Evolutionary conservation across 352 stramenopile genomes (phyloP), one percentile per base, ranked within the genome.

Genomic region (Phytopythium helicoides): DNA sequence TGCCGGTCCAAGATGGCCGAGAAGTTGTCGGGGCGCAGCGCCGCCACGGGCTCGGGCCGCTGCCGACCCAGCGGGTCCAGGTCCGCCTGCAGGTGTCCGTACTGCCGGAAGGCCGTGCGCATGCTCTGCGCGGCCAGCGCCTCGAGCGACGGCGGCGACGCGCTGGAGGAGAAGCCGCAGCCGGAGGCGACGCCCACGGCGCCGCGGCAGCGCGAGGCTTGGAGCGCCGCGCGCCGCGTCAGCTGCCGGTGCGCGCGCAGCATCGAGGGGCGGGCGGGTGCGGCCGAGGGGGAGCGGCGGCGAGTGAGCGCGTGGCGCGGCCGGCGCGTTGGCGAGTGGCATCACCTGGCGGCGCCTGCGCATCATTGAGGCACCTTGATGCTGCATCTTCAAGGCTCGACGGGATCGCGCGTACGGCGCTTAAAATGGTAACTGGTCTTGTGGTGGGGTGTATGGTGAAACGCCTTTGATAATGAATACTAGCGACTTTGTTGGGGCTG

Each of bases 31-130:
- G 65, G 36, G 0, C 62, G 47, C 18, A 93, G 64, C 11, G 71
- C 66, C 10, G 61, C 46, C 5, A 89, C 68, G 1, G 54, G 33
- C 16, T 57, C 36, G 44, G 56, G 56, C 34, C 53, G 57, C 44
- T 76, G 64, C 57, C 87, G 52, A 12, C 60, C 34, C 12, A 94
- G 56, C 4, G 83, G 83, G 19, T 94, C 81, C 14, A 91, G 57
- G 38, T 88, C 75, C 3, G 83, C 83, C 41, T 91, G 75, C 7
- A 94, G 50, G 57, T 94, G 83, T 22, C 83, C 83, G 44, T 76
- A 85, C 40, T 87, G 79, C 33, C 83, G 81, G 49, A 94, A 94
- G 8, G 77, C 66, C 10, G 58, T 73, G 52, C 70, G 74, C 81
- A 94, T 90, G 23, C 81, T 78, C 47, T 76, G 67, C 33, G 80